phyloP scores from a whole-genome alignment of 805 yeast genomes.

The Zygosaccharomyces pseudorouxii region DNA sequence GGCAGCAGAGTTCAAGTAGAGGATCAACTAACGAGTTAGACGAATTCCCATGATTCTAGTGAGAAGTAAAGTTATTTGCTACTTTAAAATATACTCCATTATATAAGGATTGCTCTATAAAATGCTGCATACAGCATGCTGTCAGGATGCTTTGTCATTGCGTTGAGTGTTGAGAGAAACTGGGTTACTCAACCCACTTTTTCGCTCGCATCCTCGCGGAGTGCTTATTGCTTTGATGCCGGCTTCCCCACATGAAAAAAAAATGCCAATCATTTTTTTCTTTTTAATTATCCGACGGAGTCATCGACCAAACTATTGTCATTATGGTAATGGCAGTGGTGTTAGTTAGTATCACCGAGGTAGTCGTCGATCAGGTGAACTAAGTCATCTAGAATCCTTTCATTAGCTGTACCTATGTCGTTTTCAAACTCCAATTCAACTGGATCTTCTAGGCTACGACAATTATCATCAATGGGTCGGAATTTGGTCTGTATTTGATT shows the following conservation, averaged over 20 bases:
- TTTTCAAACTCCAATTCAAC: background rate
- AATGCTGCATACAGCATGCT: too few species aligned
- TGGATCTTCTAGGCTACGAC: background rate
- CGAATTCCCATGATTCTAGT: too few species aligned
- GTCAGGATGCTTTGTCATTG: background rate
- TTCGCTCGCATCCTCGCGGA: background rate
- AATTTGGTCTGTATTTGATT: background rate
- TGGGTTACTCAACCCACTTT: background rate
- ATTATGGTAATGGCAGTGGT: background rate
- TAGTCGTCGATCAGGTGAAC: constrained; percentile 7
- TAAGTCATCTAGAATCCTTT: constrained; percentile 6
- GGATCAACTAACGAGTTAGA: too few species aligned
- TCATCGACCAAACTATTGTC: background rate
- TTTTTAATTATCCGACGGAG: background rate
- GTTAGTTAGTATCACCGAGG: background rate
- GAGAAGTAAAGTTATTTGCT: too few species aligned
- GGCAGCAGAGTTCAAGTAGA: background rate
- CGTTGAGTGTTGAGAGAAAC: background rate
- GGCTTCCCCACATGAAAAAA: background rate
- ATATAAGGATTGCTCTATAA: too few species aligned
- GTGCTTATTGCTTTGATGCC: background rate
- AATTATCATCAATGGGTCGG: background rate
- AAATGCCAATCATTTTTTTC: background rate
- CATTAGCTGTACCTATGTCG: background rate
- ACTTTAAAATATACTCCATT: too few species aligned